Percentiles rank a stretch among this genome's conserved stretches.
phyloP scores from a whole-genome alignment of 768 basidiomycete species.

The Suillus spraguei region DNA sequence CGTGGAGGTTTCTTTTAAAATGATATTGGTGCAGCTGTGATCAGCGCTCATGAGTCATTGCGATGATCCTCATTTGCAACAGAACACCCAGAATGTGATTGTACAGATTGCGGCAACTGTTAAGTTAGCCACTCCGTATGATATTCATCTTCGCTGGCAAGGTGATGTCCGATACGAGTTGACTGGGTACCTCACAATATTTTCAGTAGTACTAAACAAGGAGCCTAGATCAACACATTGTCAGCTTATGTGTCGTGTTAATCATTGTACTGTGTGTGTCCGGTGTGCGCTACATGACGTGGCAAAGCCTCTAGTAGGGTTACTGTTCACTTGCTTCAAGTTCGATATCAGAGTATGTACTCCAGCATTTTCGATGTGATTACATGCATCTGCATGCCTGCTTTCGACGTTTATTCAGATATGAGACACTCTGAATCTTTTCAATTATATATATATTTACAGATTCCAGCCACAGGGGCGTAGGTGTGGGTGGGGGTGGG shows the following conservation, averaged over 20 bases:
- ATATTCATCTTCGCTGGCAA: constrained; percentile 5
- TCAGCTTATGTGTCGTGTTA: background rate
- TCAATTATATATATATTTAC: background rate
- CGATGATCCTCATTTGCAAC: background rate
- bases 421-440: background rate
- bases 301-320: background rate
- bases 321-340: background rate
- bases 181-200: background rate
- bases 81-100: background rate
- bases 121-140: too few species aligned
- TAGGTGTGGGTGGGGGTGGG: too few species aligned
- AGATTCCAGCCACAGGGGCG: background rate
- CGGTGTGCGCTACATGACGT: background rate
- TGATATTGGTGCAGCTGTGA: background rate
- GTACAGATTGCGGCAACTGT: background rate
- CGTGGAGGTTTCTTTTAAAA: background rate
- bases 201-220: background rate
- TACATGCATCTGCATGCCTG: background rate
- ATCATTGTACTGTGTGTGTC: background rate
- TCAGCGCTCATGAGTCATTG: background rate
- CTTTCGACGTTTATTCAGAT: background rate
- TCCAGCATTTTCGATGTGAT: background rate
- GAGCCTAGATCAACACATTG: background rate
- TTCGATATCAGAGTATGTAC: background rate
- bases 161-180: background rate